A percentile compares a stretch with the other conserved stretches of the same genome.
These are phyloP conservation scores for Starmera stellimalicola DNA, from an alignment of 1,139 yeast species.

Conservation along the genomic window DNA sequence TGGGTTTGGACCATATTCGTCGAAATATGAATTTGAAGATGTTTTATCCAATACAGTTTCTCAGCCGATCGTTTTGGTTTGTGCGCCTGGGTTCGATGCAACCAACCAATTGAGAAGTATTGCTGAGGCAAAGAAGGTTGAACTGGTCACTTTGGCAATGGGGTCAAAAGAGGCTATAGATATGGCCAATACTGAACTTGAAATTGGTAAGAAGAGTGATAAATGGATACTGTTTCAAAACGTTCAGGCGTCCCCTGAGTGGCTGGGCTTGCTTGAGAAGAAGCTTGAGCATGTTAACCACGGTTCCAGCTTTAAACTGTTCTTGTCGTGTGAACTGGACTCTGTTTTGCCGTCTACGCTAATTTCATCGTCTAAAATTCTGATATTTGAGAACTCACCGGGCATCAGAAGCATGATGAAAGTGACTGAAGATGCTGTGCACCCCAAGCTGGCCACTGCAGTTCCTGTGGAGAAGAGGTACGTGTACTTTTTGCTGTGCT, in stretches of 20 bases:
- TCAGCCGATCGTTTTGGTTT: constrained; percentile 37
- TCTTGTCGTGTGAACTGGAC: constrained; percentile 48
- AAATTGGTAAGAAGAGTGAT: constrained; percentile 35
- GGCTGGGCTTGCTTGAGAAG: constrained; percentile 51
- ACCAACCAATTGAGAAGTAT: constrained; percentile 42
- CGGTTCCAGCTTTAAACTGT: constrained; percentile 35
- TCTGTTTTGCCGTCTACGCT: constrained; percentile 47
- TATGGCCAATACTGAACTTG: constrained; percentile 47
- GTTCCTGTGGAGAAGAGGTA: constrained; percentile 38
- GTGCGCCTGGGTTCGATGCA: constrained; percentile 61
- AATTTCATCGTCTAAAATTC: constrained; percentile 39
- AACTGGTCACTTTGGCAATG: constrained; percentile 41
- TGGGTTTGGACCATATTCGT: constrained; percentile 11
- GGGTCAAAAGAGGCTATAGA: constrained; percentile 66
- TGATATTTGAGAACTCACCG: constrained; percentile 52
- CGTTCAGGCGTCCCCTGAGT: constrained; percentile 57
- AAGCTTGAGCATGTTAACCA: constrained; percentile 25
- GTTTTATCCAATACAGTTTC: constrained; percentile 3
- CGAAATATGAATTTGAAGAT: constrained; percentile 9
- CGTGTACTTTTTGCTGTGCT: constrained; percentile 45
- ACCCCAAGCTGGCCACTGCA: constrained; percentile 15
- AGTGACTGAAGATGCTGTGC: constrained; percentile 27
- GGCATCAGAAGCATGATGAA: constrained; percentile 44
- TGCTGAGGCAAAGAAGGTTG: constrained; percentile 23
- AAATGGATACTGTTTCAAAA: constrained; percentile 73